Evolutionary conservation across 345 rosid genomes (phyloP).

Genomic region (Citrus maxima): DNA sequence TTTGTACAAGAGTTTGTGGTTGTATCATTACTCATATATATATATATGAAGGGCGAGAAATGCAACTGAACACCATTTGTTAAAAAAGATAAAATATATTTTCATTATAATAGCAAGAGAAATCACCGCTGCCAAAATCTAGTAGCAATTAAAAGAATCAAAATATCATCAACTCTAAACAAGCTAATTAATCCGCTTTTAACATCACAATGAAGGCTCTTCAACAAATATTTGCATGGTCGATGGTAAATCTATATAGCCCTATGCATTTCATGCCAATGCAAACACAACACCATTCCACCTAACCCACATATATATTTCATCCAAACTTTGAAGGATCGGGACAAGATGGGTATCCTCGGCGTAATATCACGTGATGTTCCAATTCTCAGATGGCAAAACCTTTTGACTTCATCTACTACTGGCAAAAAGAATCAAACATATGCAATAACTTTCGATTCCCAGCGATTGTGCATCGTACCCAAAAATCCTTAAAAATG

Average conservation of each 20-base stretch:
- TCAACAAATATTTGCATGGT: background rate
- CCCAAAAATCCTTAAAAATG: conserved; percentile 7
- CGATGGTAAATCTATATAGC: background rate
- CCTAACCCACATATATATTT: background rate
- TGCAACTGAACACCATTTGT: background rate
- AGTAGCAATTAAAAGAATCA: conserved; percentile 2
- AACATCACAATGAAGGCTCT: background rate
- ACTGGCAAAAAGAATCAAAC: conserved; percentile 1
- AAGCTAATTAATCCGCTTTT: background rate
- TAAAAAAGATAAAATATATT: background rate
- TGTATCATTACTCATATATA: too few species aligned
- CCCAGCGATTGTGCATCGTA: conserved; percentile 1
- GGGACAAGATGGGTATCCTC: background rate
- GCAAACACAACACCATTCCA: background rate
- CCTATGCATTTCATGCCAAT: conserved; percentile 4
- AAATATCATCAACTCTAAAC: background rate
- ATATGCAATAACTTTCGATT: background rate
- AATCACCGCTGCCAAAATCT: background rate
- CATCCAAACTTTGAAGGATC: background rate
- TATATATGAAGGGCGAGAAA: too few species aligned
- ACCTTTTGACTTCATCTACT: background rate
- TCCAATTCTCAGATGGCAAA: conserved; percentile 15
- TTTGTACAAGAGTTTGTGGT: too few species aligned
- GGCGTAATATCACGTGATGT: background rate
- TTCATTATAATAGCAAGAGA: background rate